phyloP scores from a whole-genome alignment of 2,329 filamentous ascomycete species.

The Daldinia sp. region DNA sequence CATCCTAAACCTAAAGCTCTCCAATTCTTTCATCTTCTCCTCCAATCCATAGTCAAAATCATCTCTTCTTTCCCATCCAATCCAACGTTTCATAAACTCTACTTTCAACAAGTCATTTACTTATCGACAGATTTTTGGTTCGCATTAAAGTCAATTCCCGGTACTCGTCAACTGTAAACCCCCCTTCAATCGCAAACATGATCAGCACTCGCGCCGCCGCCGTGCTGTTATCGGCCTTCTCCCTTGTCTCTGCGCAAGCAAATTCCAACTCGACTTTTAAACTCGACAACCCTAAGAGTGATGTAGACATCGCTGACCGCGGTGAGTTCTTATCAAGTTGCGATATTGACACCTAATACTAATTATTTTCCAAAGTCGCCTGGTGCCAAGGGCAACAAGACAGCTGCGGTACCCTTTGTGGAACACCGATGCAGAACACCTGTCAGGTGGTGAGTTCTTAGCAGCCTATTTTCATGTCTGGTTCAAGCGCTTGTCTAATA shows the following conservation, averaged over 20 bases:
- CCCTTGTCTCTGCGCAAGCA: constrained; percentile 58
- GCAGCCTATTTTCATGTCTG: neutral
- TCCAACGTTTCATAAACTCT: constrained; percentile 20
- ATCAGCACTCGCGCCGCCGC: constrained; percentile 52
- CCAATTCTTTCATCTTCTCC: constrained; percentile 25
- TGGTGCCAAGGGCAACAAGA: constrained; percentile 67
- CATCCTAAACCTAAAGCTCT: constrained; percentile 14
- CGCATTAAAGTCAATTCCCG: constrained; percentile 22
- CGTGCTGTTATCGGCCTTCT: constrained; percentile 60
- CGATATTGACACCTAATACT: constrained; percentile 29
- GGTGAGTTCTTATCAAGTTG: constrained; percentile 53
- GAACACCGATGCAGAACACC: constrained; percentile 55
- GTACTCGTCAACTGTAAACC: constrained; percentile 14
- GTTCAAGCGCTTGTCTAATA: constrained; percentile 26
- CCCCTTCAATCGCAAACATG: constrained; percentile 45
- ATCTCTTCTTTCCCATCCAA: constrained; percentile 20
- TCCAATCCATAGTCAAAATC: constrained; percentile 17
- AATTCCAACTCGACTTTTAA: constrained; percentile 58
- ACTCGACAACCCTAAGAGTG: constrained; percentile 54
- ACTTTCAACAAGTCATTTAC: constrained; percentile 28
- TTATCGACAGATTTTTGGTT: constrained; percentile 25
- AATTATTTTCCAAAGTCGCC: constrained; percentile 50
- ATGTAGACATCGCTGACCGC: constrained; percentile 52
- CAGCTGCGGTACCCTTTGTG: constrained; percentile 64
- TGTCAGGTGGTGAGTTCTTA: constrained; percentile 60